Base-by-base conservation (phyloP, 2,329 filamentous ascomycete genomes). In the Fusarium liriodendri region DNA sequence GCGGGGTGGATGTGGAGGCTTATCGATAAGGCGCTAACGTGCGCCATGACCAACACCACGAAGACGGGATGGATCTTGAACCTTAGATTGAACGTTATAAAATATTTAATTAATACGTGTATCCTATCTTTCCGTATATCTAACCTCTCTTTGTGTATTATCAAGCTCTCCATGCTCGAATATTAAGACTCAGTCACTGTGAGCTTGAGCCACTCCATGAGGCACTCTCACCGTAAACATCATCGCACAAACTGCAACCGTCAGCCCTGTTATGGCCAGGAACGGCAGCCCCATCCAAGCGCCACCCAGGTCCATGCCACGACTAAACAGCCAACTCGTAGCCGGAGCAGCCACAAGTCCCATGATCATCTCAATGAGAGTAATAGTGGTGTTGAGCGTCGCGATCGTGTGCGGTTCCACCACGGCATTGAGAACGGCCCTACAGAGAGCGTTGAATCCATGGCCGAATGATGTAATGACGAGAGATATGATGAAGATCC, bases 321-420 rank as follows among this genome's bases (percentile, higher is more conserved):
- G 72, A 38, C 83, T 81, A 42, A 90, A 83, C 7, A 88, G 76
- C 76, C 80, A 82, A 2, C 86, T 87, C 37, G 90, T 79, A 0
- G 85, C 69, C 0, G 88, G 88, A 1, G 84, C 82, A 0, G 84
- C 84, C 6, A 86, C 58, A 68, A 89, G 84, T 2, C 84, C 73
- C n/a, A 88, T 86, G 13, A 85, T 45, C 10, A 84, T 86, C 69
- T 91, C 88, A 35, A 87, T 76, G 27, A 89, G 82, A 3, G 85
- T 83, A 11, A 91, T 81, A 5, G 87, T 80, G 6, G 86, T 87
- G 76, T 90, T 91, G 27, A 90, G 80, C 0, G 86, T 85, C 25
- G 87, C 89, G 14, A 89, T 82, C 6, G 89, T 86, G 67, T 88
- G 85, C 25, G 85, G 83, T 72, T 89, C 87, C 14, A 91, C 86